Conservation (phyloP, 2,329 filamentous ascomycete species). For the Blumeria hordei region DNA sequence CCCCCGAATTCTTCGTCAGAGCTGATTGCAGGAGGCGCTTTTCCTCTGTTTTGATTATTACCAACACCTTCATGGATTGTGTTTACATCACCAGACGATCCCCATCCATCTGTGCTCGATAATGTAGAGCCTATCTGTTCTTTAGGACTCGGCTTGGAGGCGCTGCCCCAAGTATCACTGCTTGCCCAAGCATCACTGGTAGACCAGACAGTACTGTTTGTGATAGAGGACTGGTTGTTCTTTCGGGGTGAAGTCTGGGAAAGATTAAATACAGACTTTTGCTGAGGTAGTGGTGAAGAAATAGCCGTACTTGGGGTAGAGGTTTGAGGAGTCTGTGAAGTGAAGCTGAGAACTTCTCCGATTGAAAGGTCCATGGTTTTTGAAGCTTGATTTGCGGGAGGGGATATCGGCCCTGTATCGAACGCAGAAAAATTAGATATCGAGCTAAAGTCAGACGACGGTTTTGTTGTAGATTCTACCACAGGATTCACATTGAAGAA, state of each 20-base stretch:
- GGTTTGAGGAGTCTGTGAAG: constrained; percentile 17
- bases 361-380: no score
- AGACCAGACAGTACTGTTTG: constrained; percentile 17
- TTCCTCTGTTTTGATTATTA: constrained; percentile 24
- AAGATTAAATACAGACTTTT: constrained; percentile 58
- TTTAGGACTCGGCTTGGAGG: constrained; percentile 25
- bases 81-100: constrained; percentile 18
- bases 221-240: constrained; percentile 17
- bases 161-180: constrained; percentile 56
- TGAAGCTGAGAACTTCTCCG: constrained; percentile 64
- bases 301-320: constrained; percentile 19
- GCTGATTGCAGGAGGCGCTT: constrained; percentile 38
- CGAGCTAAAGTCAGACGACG: constrained; percentile 20
- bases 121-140: constrained; percentile 15
- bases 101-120: constrained; percentile 25
- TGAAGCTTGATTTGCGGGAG: constrained; percentile 12
- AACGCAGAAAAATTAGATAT: constrained; percentile 32
- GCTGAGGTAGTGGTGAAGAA: constrained; percentile 17
- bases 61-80: constrained; percentile 34
- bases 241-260: constrained; percentile 23
- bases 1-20: constrained; percentile 92
- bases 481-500: constrained; percentile 63
- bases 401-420: constrained; percentile 18
- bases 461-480: constrained; percentile 21
- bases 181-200: constrained; percentile 43